These are phyloP conservation scores for Chamaecyparis obtusa DNA, from an alignment of 75 land plant species.

Conservation along the genomic window DNA sequence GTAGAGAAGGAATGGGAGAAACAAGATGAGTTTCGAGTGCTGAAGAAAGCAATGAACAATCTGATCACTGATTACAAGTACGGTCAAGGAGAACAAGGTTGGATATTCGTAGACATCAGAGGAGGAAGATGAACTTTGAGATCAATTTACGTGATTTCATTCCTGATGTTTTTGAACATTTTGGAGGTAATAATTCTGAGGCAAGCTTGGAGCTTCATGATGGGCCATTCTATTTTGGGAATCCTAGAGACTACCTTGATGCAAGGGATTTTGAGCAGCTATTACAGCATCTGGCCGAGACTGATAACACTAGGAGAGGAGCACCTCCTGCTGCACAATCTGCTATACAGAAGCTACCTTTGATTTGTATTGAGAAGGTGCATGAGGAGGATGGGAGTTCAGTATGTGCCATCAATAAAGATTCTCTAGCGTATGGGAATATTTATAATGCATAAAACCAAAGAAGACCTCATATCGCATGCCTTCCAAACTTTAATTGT, in stretches of 20 bases:
- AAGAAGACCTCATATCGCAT: too few relatives aligned
- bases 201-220: constrained; percentile 26
- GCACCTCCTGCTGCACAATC: constrained; percentile 74
- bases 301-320: constrained; percentile 58
- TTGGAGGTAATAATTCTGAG: constrained; percentile 21
- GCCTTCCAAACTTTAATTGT: too few relatives aligned
- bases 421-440: constrained; percentile 30
- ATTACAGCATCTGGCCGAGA: constrained; percentile 50
- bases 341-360: constrained; percentile 40
- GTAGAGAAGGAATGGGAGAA: constrained; percentile 13
- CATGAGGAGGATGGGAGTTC: constrained; percentile 48
- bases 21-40: constrained; percentile 15
- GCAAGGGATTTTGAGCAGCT: constrained; percentile 48
- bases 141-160: constrained; percentile 21
- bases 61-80: constrained; percentile 8
- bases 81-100: constrained; percentile 15
- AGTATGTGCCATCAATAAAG: constrained; percentile 71
- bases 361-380: constrained; percentile 30
- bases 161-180: constrained; percentile 22
- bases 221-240: constrained; percentile 23
- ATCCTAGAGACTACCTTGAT: constrained; percentile 53
- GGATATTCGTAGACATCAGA: constrained; percentile 11
- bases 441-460: too few relatives aligned
- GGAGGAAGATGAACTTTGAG: constrained; percentile 20
- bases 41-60: constrained; percentile 14